phyloP scores from a whole-genome alignment of 139 green algal genomes.

The Chlorella sp. region DNA sequence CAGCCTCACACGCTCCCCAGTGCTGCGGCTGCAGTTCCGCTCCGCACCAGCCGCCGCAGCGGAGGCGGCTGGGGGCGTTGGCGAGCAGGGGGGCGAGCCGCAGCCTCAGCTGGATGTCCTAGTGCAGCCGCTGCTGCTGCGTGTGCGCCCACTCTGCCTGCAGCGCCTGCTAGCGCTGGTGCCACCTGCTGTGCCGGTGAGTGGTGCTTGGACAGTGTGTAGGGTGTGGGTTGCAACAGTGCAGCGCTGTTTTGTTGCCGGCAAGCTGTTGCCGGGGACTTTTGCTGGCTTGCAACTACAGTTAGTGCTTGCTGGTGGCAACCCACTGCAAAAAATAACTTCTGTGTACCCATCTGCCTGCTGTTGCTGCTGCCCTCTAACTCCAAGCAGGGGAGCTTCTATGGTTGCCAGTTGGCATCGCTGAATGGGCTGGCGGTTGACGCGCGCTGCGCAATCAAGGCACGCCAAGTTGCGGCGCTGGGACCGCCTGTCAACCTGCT shows the following conservation, averaged over 20 bases:
- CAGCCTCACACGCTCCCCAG: neutral
- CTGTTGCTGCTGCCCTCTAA: too few species aligned
- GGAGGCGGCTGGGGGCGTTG: neutral
- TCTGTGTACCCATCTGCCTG: too few species aligned
- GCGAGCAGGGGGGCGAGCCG: neutral
- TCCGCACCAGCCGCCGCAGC: neutral
- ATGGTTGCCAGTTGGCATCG: neutral
- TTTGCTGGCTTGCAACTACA: too few species aligned
- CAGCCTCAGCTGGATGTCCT: constrained; percentile 31
- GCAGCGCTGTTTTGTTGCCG: too few species aligned
- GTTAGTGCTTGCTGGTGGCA: too few species aligned
- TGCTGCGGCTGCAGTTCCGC: constrained; percentile 22
- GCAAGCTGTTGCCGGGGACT: too few species aligned
- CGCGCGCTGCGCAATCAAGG: constrained; percentile 36
- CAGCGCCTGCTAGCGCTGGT: neutral
- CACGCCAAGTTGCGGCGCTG: neutral
- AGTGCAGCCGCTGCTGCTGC: constrained; percentile 46
- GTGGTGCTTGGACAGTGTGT: too few species aligned
- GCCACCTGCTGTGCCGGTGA: neutral
- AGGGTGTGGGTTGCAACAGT: too few species aligned
- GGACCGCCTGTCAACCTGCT: constrained; percentile 38
- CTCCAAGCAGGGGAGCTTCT: constrained; percentile 1
- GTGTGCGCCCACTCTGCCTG: neutral
- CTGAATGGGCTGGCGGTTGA: constrained; percentile 31
- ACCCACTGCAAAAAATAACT: too few species aligned